Base-by-base conservation (phyloP, 345 rosid genomes). In the Brassica carinata region DNA sequence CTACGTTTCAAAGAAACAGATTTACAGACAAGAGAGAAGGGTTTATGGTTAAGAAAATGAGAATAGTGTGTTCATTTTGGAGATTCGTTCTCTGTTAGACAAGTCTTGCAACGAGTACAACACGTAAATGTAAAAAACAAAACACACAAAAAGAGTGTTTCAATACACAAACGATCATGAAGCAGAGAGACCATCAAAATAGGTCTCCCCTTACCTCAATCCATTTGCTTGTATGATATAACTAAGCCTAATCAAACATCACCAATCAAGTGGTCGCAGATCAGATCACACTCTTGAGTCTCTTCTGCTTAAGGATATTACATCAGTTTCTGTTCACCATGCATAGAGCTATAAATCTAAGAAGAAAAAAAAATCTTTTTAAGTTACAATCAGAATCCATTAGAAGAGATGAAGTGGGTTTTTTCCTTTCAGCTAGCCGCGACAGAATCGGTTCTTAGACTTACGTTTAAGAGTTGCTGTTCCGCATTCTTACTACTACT, bases 381-480 rank as follows among this genome's bases (percentile, higher is more conserved):
- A 2, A 15, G 62, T 55, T 55, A 55, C 62, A 55, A 55, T 55
- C 62, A 55, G 62, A 55, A 55, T 23, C 62, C 62, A 55, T 2
- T 2, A 6, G 62, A 58, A 36, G 77, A 58, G 10, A 19, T 31
- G 26, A 63, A 43, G 36, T 18, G 63, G 73, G 14, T 58, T 38
- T 6, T 43, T 27, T 67, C 73, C 43, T 48, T 8, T 71, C 62
- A 75, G 76, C 72, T 81, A 75, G 84, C 84, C 3, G 80, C 55
- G 0, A 76, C 77, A 18, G 80, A 65, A 57, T 76, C 83, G 4
- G 79, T 69, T 34, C 68, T 17, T 36, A 69, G 68, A 64, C 66
- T 80, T 63, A 65, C 72, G 8, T 75, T 58, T 75, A 81, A 29
- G 27, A 81, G 67, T 34, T 80, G 79, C 36, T 75, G 83, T 33